Evolutionary conservation across 23 red algal species (phyloP).

Genomic region (Cyanidioschyzon merolae): DNA sequence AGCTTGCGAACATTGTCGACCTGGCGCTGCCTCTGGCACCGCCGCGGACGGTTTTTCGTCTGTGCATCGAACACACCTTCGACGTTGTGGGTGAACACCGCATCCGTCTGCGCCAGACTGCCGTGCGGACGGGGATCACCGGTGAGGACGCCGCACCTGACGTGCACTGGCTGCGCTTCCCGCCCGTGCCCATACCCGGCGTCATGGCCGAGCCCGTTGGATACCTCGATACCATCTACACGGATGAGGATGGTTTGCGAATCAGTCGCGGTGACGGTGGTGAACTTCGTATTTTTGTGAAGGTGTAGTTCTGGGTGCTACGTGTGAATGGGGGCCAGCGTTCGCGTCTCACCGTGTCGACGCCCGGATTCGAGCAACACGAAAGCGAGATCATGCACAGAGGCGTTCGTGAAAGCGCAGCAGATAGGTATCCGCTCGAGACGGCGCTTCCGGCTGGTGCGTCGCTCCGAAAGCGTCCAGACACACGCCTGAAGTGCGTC

Average conservation of each 20-base stretch:
- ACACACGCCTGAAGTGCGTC: too few species aligned
- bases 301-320: too few species aligned
- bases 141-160: background rate
- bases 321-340: too few species aligned
- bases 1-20: background rate
- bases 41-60: background rate
- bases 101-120: background rate
- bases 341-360: too few species aligned
- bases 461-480: too few species aligned
- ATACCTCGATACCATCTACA: background rate
- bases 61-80: background rate
- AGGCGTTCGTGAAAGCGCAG: too few species aligned
- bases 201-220: background rate
- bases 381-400: too few species aligned
- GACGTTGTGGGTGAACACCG: background rate
- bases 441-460: too few species aligned
- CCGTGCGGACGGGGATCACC: background rate
- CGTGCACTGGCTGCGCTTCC: background rate
- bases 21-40: background rate
- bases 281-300: background rate
- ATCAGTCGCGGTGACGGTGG: background rate
- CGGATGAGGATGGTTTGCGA: background rate
- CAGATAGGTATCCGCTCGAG: too few species aligned
- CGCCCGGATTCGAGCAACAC: too few species aligned
- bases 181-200: background rate